phyloP scores from a whole-genome alignment of 345 rosid genomes.

The Corchorus capsularis region DNA sequence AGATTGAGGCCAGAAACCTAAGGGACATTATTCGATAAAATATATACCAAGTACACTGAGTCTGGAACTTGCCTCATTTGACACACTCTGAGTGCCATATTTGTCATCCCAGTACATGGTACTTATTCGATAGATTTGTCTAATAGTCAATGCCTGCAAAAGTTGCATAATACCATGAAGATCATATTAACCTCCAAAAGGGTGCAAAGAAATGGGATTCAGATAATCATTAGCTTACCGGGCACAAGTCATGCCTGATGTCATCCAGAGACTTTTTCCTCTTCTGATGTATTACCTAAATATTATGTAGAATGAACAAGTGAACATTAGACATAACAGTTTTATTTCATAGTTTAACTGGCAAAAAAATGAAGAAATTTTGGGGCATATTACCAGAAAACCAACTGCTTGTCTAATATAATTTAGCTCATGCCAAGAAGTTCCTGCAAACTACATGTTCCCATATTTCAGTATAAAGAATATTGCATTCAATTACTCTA shows the following conservation, averaged over 20 bases:
- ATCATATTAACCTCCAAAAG: slow-evolving; percentile 4
- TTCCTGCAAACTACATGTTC: slow-evolving; percentile 80
- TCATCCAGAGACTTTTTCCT: slow-evolving; percentile 88
- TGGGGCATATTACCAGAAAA: slow-evolving; percentile 67
- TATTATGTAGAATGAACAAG: slow-evolving; percentile 23
- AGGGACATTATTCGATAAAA: slow-evolving; percentile 11
- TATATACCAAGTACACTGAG: neutral
- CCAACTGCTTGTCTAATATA: slow-evolving; percentile 99
- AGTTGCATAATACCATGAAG: slow-evolving; percentile 8
- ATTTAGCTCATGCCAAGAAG: slow-evolving; percentile 96
- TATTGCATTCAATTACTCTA: slow-evolving; percentile 15
- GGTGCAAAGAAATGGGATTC: neutral
- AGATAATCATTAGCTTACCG: slow-evolving; percentile 43
- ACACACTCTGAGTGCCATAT: slow-evolving; percentile 96
- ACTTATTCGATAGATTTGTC: slow-evolving; percentile 97
- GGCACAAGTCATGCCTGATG: slow-evolving; percentile 90
- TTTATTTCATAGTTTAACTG: slow-evolving; percentile 2
- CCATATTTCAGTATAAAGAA: slow-evolving; percentile 30
- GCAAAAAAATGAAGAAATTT: slow-evolving; percentile 20
- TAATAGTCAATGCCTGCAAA: slow-evolving; percentile 76
- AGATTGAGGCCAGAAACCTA: slow-evolving; percentile 15
- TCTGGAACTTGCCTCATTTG: slow-evolving; percentile 69
- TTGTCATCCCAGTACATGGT: slow-evolving; percentile 99
- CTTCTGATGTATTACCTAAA: slow-evolving; percentile 96
- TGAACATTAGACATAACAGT: slow-evolving; percentile 4